Conservation (phyloP, 192 early-diverging fungal genomes). For the Allomyces macrogynus region DNA sequence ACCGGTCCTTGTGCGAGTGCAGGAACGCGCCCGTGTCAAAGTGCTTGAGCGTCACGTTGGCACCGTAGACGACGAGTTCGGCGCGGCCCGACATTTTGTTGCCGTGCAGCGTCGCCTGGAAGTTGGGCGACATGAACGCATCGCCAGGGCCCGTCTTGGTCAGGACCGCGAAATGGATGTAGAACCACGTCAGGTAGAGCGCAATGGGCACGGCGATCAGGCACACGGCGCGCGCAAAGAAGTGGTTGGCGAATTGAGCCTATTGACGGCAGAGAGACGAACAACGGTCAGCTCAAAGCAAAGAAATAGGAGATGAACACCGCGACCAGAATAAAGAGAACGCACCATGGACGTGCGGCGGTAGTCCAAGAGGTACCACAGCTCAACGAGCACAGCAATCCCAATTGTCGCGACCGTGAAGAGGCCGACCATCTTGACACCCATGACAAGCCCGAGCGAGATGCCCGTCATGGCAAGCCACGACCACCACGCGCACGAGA, state of each 20-base stretch:
- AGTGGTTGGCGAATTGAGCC: slow-evolving; percentile 55
- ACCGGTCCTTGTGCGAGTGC: slow-evolving; percentile 54
- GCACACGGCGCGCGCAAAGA: slow-evolving; percentile 57
- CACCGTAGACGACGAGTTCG: slow-evolving; percentile 51
- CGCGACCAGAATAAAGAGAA: not conserved
- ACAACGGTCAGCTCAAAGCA: not conserved
- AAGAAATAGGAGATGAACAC: too few relatives aligned
- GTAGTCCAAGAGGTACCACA: slow-evolving; percentile 82
- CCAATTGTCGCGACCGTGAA: slow-evolving; percentile 72
- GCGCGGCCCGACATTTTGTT: slow-evolving; percentile 28
- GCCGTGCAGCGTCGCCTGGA: slow-evolving; percentile 65
- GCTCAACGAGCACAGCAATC: slow-evolving; percentile 57
- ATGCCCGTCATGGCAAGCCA: slow-evolving; percentile 68
- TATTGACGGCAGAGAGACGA: not conserved
- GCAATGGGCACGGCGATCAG: slow-evolving; percentile 61
- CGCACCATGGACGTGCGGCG: slow-evolving; percentile 44
- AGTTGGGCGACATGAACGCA: slow-evolving; percentile 70
- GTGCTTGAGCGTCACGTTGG: slow-evolving; percentile 62
- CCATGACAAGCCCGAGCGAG: slow-evolving; percentile 45
- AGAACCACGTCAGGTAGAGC: slow-evolving; percentile 74
- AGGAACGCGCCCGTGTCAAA: slow-evolving; percentile 50
- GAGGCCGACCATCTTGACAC: slow-evolving; percentile 92
- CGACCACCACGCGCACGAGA: slow-evolving; percentile 60
- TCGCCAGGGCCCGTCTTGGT: slow-evolving; percentile 72
- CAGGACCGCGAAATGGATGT: slow-evolving; percentile 75